Evolutionary conservation across 2,329 filamentous ascomycete genomes (phyloP).

Genomic region (Monilinia laxa): DNA sequence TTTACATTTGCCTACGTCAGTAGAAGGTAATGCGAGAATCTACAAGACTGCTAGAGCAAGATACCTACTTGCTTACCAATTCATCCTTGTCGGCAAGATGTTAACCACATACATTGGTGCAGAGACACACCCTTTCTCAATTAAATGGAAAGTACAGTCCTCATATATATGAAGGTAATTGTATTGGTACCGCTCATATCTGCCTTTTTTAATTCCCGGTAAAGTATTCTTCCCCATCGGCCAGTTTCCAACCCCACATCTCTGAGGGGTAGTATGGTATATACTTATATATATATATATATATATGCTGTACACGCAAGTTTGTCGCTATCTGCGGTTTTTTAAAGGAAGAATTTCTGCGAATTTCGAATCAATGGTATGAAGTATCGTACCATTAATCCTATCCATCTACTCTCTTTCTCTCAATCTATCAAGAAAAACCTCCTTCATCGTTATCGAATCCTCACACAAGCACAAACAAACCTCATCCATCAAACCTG

Average conservation of each 20-base stretch:
- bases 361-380: conserved; percentile 1
- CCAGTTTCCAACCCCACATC: conserved; percentile 17
- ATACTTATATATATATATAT: conserved; percentile 2
- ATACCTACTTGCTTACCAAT: too few relatives aligned
- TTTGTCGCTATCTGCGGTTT: background rate
- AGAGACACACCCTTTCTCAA: background rate
- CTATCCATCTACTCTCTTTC: background rate
- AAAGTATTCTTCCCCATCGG: conserved; percentile 19
- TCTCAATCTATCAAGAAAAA: conserved; percentile 4
- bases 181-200: background rate
- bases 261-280: conserved; percentile 10
- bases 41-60: background rate
- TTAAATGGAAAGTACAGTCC: background rate
- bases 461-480: background rate
- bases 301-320: background rate
- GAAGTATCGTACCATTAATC: background rate
- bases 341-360: background rate
- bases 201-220: conserved; percentile 10
- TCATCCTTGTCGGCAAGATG: background rate
- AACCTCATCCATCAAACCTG: conserved; percentile 5
- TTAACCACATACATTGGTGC: background rate
- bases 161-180: background rate
- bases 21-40: background rate
- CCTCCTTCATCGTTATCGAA: background rate
- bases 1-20: background rate